Percentiles rank a stretch among this genome's conserved stretches.
Conservation (phyloP, 2,329 filamentous ascomycete genomes). For the Trichoderma hamatum region DNA sequence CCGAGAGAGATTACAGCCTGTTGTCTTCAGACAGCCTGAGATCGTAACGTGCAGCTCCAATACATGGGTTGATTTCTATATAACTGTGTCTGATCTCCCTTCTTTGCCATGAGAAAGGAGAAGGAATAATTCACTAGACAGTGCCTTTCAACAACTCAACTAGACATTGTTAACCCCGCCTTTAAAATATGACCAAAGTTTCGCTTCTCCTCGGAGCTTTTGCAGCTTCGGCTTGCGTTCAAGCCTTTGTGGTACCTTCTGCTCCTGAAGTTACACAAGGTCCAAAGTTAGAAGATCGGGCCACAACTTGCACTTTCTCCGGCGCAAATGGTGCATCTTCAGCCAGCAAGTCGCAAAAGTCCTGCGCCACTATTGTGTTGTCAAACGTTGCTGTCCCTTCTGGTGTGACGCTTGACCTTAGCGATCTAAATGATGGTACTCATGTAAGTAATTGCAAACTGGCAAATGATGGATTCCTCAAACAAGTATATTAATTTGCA, state of each 20-base stretch:
- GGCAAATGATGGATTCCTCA: rapidly evolving
- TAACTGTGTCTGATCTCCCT: background rate
- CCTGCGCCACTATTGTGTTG: constrained; percentile 13
- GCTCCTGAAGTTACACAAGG: background rate
- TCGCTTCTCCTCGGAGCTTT: constrained; percentile 2
- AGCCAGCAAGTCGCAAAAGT: constrained; percentile 20
- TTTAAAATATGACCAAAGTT: background rate
- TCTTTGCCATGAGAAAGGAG: background rate
- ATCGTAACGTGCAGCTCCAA: background rate
- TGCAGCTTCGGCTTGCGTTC: background rate
- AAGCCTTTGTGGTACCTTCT: background rate
- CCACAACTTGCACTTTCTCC: constrained; percentile 18
- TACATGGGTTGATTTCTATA: background rate
- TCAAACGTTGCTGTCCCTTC: constrained; percentile 22
- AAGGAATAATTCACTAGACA: background rate
- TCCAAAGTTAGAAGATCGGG: constrained; percentile 13
- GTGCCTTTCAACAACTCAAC: background rate
- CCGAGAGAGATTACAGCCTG: background rate
- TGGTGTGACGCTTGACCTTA: constrained; percentile 15
- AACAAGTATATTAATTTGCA: background rate
- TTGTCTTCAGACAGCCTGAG: constrained; percentile 15
- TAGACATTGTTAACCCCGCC: background rate
- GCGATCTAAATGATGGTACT: constrained; percentile 19
- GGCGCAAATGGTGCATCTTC: constrained; percentile 15
- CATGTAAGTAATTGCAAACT: background rate